These are phyloP conservation scores for Fusarium floridanum DNA, from an alignment of 2,329 filamentous ascomycete genomes.

Conservation along the genomic window DNA sequence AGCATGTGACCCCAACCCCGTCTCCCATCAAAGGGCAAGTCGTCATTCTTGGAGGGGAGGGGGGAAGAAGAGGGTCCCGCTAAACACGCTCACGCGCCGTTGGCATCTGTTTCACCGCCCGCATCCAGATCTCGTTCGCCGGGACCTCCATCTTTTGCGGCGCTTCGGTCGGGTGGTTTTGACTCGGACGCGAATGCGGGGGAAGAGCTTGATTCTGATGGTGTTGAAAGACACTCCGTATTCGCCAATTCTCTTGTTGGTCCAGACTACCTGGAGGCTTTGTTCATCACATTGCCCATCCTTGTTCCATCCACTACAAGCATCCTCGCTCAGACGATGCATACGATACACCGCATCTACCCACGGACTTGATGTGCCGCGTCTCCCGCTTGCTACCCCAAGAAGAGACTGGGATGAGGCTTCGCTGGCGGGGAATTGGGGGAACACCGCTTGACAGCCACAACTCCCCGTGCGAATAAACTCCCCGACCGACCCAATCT, in stretches of 20 bases:
- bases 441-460: neutral
- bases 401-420: neutral
- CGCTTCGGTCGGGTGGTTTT: conserved; percentile 11
- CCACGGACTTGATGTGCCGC: conserved; percentile 4
- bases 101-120: conserved; percentile 34
- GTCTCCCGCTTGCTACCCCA: conserved; percentile 1
- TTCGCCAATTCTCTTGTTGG: neutral
- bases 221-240: neutral
- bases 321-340: neutral
- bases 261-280: neutral
- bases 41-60: neutral
- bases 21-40: neutral
- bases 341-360: neutral
- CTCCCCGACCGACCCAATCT: conserved; percentile 9
- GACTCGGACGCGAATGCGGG: neutral
- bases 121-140: neutral
- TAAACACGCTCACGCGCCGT: conserved; percentile 29
- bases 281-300: conserved; percentile 1
- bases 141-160: neutral
- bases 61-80: neutral
- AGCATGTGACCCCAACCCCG: neutral
- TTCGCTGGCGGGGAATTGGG: neutral
- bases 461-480: neutral
- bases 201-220: neutral
- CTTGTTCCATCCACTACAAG: neutral